Percentiles rank a stretch among this genome's conserved stretches.
Conservation (phyloP, 208 protist species). For the Endotrypanum monterogeii region DNA sequence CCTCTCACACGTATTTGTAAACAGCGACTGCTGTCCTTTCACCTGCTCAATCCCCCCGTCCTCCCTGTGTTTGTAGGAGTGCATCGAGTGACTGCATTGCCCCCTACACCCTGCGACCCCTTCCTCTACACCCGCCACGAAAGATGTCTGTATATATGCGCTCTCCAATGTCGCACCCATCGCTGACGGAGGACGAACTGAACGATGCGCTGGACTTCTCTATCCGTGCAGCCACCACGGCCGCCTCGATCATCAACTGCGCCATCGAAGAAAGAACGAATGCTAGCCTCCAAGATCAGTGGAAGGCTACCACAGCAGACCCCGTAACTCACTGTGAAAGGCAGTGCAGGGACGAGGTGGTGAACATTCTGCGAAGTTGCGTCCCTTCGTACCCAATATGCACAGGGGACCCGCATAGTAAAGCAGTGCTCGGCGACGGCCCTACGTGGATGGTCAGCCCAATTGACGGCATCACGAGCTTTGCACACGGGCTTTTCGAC, state of each 20-base stretch:
- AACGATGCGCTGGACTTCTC: conserved; percentile 65
- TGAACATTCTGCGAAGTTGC: conserved; percentile 53
- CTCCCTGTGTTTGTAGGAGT: too few species aligned
- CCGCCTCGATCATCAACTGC: conserved; percentile 58
- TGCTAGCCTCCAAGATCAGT: conserved; percentile 31
- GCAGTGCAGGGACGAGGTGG: conserved; percentile 76
- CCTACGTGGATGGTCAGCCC: conserved; percentile 89
- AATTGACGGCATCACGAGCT: conserved; percentile 81
- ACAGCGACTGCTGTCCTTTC: too few species aligned
- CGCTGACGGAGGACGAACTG: conserved; percentile 59
- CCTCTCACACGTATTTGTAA: not conserved
- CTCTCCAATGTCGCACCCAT: conserved; percentile 14
- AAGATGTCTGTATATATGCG: not conserved
- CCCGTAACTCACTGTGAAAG: conserved; percentile 79
- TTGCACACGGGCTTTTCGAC: conserved; percentile 85
- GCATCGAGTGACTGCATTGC: too few species aligned
- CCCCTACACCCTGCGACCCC: too few species aligned
- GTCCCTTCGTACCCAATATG: conserved; percentile 70
- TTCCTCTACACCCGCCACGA: too few species aligned
- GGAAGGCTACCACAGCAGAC: conserved; percentile 55
- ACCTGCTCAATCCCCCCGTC: too few species aligned
- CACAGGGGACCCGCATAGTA: conserved; percentile 62
- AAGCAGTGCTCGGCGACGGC: conserved; percentile 35
- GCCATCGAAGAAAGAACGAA: conserved; percentile 57
- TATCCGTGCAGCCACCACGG: conserved; percentile 54